Conservation (phyloP, 2,329 filamentous ascomycete species). For the Stromatinia cepivora region DNA sequence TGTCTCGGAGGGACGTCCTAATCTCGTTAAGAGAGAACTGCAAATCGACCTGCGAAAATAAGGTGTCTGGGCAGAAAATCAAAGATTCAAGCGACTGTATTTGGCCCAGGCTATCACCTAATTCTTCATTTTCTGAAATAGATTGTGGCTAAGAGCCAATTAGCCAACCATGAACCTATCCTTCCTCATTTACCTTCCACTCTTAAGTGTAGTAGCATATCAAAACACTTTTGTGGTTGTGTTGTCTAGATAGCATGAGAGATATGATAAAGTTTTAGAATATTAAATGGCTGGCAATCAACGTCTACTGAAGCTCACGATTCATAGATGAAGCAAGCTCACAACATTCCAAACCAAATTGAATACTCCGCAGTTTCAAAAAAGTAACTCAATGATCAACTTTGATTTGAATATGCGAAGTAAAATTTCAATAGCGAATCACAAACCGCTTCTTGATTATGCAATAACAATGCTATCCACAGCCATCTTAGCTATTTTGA, state of each 20-base stretch:
- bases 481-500: constrained; percentile 55
- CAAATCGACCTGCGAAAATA: neutral
- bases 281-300: neutral
- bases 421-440: neutral
- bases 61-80: neutral
- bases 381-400: no score
- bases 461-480: constrained; percentile 57
- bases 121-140: neutral
- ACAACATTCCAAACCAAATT: neutral
- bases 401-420: neutral
- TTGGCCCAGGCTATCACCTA: neutral
- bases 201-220: neutral
- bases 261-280: neutral
- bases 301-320: neutral
- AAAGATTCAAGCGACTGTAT: neutral
- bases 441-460: constrained; percentile 32
- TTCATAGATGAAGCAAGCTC: neutral
- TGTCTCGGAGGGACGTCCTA: no score
- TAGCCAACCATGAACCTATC: neutral
- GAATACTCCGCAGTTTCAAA: neutral
- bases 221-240: neutral
- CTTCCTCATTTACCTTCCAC: neutral
- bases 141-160: neutral
- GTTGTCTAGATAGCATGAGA: neutral
- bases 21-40: no score